These are phyloP conservation scores for Penicillium atrosanguineum DNA, from an alignment of 495 filamentous ascomycete species.

Conservation along the genomic window DNA sequence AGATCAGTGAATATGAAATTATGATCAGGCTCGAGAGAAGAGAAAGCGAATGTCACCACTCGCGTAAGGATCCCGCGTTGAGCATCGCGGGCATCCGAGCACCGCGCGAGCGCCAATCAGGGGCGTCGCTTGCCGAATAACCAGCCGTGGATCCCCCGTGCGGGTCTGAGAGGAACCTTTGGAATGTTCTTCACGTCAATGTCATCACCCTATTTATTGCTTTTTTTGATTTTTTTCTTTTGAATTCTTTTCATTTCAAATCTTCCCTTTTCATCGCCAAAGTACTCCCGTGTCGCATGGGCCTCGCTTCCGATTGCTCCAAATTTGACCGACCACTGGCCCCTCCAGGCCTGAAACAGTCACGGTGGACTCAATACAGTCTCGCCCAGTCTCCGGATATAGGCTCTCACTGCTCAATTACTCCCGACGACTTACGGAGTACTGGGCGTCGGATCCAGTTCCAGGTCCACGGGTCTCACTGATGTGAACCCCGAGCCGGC, in stretches of 20 bases:
- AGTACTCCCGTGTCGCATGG: not conserved
- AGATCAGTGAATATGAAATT: not conserved
- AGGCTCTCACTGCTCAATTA: too few species aligned
- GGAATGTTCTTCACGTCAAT: not conserved
- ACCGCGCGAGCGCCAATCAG: constrained; percentile 32
- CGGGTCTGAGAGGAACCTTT: not conserved
- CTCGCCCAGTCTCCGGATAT: too few species aligned
- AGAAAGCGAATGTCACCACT: constrained; percentile 16
- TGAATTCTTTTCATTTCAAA: too few species aligned
- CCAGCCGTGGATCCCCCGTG: constrained; percentile 6
- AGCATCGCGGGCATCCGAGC: constrained; percentile 35
- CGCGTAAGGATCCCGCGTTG: constrained; percentile 45
- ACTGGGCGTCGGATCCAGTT: not conserved
- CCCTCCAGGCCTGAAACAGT: not conserved
- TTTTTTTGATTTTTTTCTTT: not conserved
- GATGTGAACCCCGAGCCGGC: not conserved
- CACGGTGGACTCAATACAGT: too few species aligned
- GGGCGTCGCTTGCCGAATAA: constrained; percentile 35
- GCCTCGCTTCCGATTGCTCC: constrained; percentile 10
- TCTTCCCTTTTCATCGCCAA: not conserved
- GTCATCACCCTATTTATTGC: constrained; percentile 5
- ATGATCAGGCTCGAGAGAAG: constrained; percentile 4
- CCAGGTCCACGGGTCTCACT: not conserved
- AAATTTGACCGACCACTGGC: not conserved
- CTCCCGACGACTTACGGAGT: too few species aligned